A percentile compares a stretch with the other conserved stretches of the same genome.
These are phyloP conservation scores for Vaccinium corymbosum DNA, from an alignment of 148 eudicot species.

Conservation along the genomic window DNA sequence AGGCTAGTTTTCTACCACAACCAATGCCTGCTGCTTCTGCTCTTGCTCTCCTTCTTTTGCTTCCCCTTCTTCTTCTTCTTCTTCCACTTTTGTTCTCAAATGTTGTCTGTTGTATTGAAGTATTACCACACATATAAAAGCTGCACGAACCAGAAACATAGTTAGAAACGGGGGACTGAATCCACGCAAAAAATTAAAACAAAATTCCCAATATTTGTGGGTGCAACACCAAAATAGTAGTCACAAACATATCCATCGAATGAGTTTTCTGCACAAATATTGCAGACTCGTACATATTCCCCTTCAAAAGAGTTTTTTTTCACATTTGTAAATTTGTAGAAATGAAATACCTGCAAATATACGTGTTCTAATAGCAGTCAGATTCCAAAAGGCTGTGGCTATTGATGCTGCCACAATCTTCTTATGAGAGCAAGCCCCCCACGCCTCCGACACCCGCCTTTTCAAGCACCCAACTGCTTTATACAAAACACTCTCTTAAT, in stretches of 20 bases:
- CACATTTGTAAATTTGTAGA: neutral
- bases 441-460: constrained; percentile 47
- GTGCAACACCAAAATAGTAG: too few relatives aligned
- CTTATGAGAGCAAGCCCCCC: constrained; percentile 81
- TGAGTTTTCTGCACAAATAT: too few relatives aligned
- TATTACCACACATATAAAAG: constrained; percentile 66
- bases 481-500: constrained; percentile 15
- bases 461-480: constrained; percentile 48
- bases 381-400: constrained; percentile 82
- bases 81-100: constrained; percentile 27
- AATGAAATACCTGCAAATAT: constrained; percentile 57
- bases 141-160: constrained; percentile 33
- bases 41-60: constrained; percentile 25
- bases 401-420: constrained; percentile 64
- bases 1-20: constrained; percentile 28
- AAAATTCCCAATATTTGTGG: too few relatives aligned
- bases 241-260: too few relatives aligned
- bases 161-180: too few relatives aligned
- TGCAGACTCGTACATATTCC: neutral
- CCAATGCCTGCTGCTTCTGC: constrained; percentile 38
- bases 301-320: neutral
- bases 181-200: too few relatives aligned
- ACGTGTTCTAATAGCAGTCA: constrained; percentile 67
- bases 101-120: constrained; percentile 53
- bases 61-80: constrained; percentile 26